A percentile compares a stretch with the other conserved stretches of the same genome.
phyloP scores from a whole-genome alignment of 2,329 filamentous ascomycete genomes.

The Sporothrix pallida region DNA sequence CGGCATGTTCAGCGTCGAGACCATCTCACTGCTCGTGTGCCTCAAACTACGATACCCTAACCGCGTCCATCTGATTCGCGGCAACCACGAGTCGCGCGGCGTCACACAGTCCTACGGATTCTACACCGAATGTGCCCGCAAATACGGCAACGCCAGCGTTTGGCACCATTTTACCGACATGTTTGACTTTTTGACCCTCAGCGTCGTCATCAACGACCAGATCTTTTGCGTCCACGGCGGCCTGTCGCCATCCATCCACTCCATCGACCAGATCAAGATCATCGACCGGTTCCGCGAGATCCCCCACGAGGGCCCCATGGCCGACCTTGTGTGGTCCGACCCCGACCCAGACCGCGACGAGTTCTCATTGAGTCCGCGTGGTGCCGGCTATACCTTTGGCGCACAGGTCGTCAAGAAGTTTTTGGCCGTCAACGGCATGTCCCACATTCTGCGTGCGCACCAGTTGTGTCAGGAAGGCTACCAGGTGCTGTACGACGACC shows the following conservation, averaged over 20 bases:
- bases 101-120: conserved; percentile 99
- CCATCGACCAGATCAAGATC: conserved; percentile 99
- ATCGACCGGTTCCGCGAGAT: conserved; percentile 99
- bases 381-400: conserved; percentile 96
- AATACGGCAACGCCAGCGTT: conserved; percentile 97
- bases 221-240: conserved; percentile 98
- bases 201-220: conserved; percentile 97
- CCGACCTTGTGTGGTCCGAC: conserved; percentile 98
- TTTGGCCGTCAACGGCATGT: conserved; percentile 95
- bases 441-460: conserved; percentile 95
- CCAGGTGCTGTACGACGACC: conserved; percentile 94
- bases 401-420: conserved; percentile 99
- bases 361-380: conserved; percentile 90
- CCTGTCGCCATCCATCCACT: conserved; percentile 89
- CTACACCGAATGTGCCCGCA: conserved; percentile 96
- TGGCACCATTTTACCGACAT: conserved; percentile 99
- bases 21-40: conserved; percentile 95
- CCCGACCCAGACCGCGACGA: conserved; percentile 97
- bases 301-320: conserved; percentile 98
- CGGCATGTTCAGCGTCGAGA: conserved; percentile 98
- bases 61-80: conserved; percentile 93
- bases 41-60: conserved; percentile 96
- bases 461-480: conserved; percentile 98
- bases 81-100: conserved; percentile 96
- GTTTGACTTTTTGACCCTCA: conserved; percentile 97